phyloP scores from a whole-genome alignment of 495 filamentous ascomycete genomes.

The Penicillium lividum region DNA sequence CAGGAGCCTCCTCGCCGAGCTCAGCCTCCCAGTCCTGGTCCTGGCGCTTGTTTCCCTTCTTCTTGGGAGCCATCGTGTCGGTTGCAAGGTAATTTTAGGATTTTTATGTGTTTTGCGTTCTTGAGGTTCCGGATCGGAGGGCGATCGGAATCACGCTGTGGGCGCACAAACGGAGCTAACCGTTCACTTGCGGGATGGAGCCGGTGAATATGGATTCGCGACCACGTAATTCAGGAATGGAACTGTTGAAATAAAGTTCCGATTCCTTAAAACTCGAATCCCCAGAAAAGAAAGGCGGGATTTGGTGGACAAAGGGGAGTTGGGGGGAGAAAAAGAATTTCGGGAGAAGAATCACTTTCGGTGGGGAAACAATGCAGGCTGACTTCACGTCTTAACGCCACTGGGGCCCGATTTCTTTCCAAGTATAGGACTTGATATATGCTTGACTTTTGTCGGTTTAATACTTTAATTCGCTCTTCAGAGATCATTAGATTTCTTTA shows the following conservation, averaged over 20 bases:
- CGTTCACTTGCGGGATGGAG: constrained; percentile 27
- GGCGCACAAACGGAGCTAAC: constrained; percentile 39
- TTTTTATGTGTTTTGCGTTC: constrained; percentile 10
- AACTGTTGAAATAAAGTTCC: constrained; percentile 12
- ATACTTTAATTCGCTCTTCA: too few relatives aligned
- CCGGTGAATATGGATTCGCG: constrained; percentile 10
- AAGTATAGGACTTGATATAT: too few relatives aligned
- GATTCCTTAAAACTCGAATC: constrained; percentile 16
- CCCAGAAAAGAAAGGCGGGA: constrained; percentile 26
- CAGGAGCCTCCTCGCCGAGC: constrained; percentile 73
- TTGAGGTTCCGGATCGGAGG: constrained; percentile 19
- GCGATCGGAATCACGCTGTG: constrained; percentile 22
- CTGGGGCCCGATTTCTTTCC: too few relatives aligned
- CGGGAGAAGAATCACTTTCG: constrained; percentile 28
- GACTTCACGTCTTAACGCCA: constrained; percentile 17
- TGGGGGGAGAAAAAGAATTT: constrained; percentile 32
- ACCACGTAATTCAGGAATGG: constrained; percentile 16
- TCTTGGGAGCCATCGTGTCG: constrained; percentile 80
- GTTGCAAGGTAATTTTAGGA: background rate
- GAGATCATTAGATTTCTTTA: background rate
- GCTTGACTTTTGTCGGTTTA: too few relatives aligned
- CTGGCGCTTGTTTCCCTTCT: constrained; percentile 86
- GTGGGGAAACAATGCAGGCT: constrained; percentile 30
- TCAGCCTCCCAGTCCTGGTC: constrained; percentile 96
- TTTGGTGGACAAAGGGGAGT: constrained; percentile 21